A percentile compares a stretch with the other conserved stretches of the same genome.
Conservation (phyloP, 2,329 filamentous ascomycete genomes). For the Fusarium oligoseptatum region DNA sequence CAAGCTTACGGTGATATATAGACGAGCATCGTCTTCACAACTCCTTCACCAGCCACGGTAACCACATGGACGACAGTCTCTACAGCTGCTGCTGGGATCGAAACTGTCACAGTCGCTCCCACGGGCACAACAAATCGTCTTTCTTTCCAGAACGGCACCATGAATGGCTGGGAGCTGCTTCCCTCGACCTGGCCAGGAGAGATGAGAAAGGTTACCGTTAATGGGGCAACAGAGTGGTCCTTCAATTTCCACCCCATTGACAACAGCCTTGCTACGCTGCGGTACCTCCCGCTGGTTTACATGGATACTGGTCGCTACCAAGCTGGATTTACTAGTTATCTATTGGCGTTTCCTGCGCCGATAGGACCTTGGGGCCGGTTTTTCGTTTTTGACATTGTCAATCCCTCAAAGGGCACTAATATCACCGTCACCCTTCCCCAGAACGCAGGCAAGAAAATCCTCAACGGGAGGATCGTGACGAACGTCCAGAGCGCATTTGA, state of each 20-base stretch:
- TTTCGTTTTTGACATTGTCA: conserved; percentile 13
- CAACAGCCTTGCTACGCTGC: conserved; percentile 6
- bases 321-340: not conserved
- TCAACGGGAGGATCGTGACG: not conserved
- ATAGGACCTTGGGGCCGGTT: not conserved
- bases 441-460: not conserved
- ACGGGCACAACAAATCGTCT: conserved; percentile 12
- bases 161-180: conserved; percentile 13
- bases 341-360: not conserved
- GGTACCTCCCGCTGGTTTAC: conserved; percentile 7
- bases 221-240: not conserved
- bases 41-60: conserved; percentile 6
- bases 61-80: conserved; percentile 23
- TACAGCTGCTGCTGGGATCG: conserved; percentile 14
- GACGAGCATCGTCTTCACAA: conserved; percentile 10
- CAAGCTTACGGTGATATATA: not conserved
- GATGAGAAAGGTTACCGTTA: not conserved
- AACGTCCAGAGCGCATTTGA: not conserved
- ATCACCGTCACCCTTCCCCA: conserved; percentile 5
- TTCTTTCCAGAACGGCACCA: conserved; percentile 15
- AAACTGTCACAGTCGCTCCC: conserved; percentile 21
- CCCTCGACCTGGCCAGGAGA: conserved; percentile 14
- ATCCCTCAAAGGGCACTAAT: conserved; percentile 15
- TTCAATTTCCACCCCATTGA: not conserved
- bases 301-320: conserved; percentile 18